Evolutionary conservation across 331 rosid genomes (phyloP).

Genomic region (Spiraea crenata): DNA sequence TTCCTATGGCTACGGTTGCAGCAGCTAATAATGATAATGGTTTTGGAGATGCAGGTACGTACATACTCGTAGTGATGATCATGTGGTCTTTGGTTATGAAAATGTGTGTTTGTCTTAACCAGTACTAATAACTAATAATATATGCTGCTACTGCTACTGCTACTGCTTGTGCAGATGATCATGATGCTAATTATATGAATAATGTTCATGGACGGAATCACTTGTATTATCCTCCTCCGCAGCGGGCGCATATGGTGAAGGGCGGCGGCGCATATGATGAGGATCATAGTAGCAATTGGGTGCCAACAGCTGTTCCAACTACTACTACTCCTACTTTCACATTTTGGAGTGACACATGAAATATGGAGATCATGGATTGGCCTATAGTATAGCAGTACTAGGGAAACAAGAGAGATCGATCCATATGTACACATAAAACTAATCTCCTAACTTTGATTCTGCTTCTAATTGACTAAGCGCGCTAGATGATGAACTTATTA

Average conservation of each 20-base stretch:
- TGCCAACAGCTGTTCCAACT: slow-evolving; percentile 69
- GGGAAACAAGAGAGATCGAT: slow-evolving; percentile 9
- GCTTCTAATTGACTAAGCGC: not conserved
- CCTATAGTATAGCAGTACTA: not conserved
- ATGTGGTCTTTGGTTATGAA: slow-evolving; percentile 26
- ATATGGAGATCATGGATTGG: too few species aligned
- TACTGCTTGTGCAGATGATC: not conserved
- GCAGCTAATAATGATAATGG: slow-evolving; percentile 14
- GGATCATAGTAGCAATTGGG: slow-evolving; percentile 48
- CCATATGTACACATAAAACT: slow-evolving; percentile 22
- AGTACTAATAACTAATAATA: too few species aligned
- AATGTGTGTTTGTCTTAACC: slow-evolving; percentile 29
- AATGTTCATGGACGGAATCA: slow-evolving; percentile 38
- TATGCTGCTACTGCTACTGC: not conserved
- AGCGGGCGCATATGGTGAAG: slow-evolving; percentile 21
- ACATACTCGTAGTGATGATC: not conserved
- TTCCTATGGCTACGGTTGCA: slow-evolving; percentile 41
- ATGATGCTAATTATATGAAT: slow-evolving; percentile 8
- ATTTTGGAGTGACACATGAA: slow-evolving; percentile 53
- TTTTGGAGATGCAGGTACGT: not conserved
- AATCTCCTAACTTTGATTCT: slow-evolving; percentile 28
- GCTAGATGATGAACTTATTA: too few species aligned
- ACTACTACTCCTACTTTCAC: slow-evolving; percentile 52
- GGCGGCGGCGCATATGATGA: slow-evolving; percentile 31
- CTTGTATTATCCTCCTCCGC: slow-evolving; percentile 58